Evolutionary conservation across 2,329 filamentous ascomycete genomes (phyloP), one percentile per base, ranked within the genome.

Genomic region (Fusarium bulbicola): DNA sequence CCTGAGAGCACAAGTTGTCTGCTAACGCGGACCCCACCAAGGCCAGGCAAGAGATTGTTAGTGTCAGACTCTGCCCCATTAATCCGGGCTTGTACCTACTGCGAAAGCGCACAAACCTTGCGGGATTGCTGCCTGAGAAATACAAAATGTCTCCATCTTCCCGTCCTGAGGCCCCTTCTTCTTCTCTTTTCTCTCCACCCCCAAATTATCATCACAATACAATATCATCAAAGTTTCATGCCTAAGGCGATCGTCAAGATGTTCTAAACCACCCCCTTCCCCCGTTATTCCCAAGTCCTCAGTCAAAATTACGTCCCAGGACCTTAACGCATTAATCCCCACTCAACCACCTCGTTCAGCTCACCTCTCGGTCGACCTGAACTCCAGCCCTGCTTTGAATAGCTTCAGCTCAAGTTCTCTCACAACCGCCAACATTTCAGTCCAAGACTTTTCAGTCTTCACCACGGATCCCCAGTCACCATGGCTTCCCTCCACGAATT

Each of bases 391-490:
- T 84, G 88, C 89, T 87, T 83, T 85, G 81, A 79, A 80, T 80
- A 86, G 85, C 86, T 85, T 82, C 85, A 85, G 87, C 89, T 85
- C 83, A 77, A 89, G 87, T 89, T 88, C 85, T 84, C 82, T 81
- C 78, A 82, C 80, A 79, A 87, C 86, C 86, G 84, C 85, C 84
- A 90, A 85, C 85, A 90, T 90, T 88, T 82, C 86, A 85, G 82
- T 84, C 80, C 89, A 86, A 90, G 91, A 92, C 89, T 89, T 88
- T 77, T 80, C 86, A 89, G 91, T 93, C 91, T 92, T 92, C 92
- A 94, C 88, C 88, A 95, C 92, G 92, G 92, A 92, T 93, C 89
- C 90, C 83, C 87, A 87, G 85, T 90, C 90, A 94, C 79, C 88
- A 95, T 95, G 93, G 93, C 92, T 88, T 91, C 89, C 92, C 88